A percentile compares a stretch with the other conserved stretches of the same genome.
phyloP scores from a whole-genome alignment of 78 protist species.

The Emiliania huxleyi region DNA sequence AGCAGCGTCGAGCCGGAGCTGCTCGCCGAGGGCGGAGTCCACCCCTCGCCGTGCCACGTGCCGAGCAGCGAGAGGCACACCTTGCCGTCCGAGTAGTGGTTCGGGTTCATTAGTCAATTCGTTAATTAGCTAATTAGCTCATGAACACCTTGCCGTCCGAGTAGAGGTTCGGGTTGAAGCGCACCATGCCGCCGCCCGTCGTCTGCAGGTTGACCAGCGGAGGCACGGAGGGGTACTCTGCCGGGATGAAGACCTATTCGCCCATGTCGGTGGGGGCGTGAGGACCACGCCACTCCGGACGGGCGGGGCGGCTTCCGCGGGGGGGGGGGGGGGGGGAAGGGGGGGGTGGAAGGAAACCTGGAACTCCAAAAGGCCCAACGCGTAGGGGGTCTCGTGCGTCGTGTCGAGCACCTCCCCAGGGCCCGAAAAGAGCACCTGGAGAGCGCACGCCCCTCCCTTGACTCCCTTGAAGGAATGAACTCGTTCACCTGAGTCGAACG shows the following conservation, averaged over 20 bases:
- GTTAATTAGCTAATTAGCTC: no score
- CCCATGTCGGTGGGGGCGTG: no score
- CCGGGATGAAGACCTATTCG: slow-evolving; percentile 49
- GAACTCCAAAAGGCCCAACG: slow-evolving; percentile 58
- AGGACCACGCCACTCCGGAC: no score
- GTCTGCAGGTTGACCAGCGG: neutral
- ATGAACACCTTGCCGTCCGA: slow-evolving; percentile 40
- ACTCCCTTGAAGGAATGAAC: no score
- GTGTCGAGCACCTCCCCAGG: neutral
- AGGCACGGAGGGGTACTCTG: slow-evolving; percentile 54
- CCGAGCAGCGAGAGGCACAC: slow-evolving; percentile 79
- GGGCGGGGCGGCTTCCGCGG: no score
- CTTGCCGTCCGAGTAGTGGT: slow-evolving; percentile 64
- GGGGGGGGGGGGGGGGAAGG: no score
- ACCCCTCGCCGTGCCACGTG: slow-evolving; percentile 76
- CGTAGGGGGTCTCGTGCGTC: slow-evolving; percentile 23
- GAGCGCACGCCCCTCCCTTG: no score
- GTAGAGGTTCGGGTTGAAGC: slow-evolving; percentile 79
- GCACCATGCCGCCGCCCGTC: neutral
- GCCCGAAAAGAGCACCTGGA: neutral
- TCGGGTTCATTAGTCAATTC: no score
- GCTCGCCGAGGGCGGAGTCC: neutral
- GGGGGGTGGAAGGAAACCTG: no score
- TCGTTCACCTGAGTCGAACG: no score
- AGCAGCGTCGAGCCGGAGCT: neutral